phyloP scores from a whole-genome alignment of 2,329 filamentous ascomycete species.

The Aspergillus sojae region DNA sequence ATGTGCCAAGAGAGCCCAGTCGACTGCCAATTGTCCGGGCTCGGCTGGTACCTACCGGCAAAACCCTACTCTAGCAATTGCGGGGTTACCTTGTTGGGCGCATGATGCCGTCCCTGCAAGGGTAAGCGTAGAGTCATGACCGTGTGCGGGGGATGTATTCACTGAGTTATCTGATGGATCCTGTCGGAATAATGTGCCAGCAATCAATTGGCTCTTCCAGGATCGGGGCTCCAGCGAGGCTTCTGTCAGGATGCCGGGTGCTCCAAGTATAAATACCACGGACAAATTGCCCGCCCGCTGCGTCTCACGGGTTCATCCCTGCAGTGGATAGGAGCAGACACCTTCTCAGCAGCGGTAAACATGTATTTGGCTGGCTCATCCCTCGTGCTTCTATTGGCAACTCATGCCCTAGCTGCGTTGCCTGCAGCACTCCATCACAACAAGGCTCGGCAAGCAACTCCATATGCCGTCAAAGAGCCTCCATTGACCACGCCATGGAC shows the following conservation, averaged over 20 bases:
- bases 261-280: not conserved
- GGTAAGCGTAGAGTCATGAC: not conserved
- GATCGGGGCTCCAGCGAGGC: not conserved
- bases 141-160: slow-evolving; percentile 1
- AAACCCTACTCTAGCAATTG: not conserved
- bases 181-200: not conserved
- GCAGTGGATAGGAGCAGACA: not conserved
- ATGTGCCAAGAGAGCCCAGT: slow-evolving; percentile 3
- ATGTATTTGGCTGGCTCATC: slow-evolving; percentile 1
- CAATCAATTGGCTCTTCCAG: not conserved
- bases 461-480: slow-evolving; percentile 44
- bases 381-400: slow-evolving; percentile 11
- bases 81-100: not conserved
- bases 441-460: slow-evolving; percentile 11
- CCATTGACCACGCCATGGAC: slow-evolving; percentile 52
- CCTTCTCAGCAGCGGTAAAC: not conserved
- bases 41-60: not conserved
- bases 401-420: not conserved
- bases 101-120: slow-evolving; percentile 3
- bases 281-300: not conserved
- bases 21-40: not conserved
- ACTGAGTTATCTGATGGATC: not conserved
- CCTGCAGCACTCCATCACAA: slow-evolving; percentile 1
- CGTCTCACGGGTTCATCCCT: not conserved
- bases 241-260: not conserved